These are phyloP conservation scores for Plasmodium sp. DNA, from an alignment of 169 alveolate genomes.

Conservation along the genomic window DNA sequence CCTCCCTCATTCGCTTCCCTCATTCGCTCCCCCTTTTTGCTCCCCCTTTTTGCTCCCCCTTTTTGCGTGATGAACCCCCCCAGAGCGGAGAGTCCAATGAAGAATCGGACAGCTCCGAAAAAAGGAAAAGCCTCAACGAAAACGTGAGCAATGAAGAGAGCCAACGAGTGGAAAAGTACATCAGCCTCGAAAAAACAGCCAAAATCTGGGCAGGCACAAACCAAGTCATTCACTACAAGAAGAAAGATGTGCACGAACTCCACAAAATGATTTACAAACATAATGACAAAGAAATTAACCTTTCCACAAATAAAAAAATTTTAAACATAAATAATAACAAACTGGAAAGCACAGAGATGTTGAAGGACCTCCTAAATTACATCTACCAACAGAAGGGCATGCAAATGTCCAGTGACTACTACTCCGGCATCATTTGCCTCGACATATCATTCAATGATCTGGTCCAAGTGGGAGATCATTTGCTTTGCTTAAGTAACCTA, in stretches of 20 bases:
- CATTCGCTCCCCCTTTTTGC: neutral
- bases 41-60: too few relatives aligned
- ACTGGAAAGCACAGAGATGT: constrained; percentile 4
- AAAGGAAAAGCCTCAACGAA: constrained; percentile 36
- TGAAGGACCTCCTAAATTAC: constrained; percentile 24
- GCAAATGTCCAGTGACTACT: neutral
- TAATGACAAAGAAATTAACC: constrained; percentile 49
- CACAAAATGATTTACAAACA: constrained; percentile 49
- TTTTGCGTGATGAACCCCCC: neutral
- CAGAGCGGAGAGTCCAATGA: constrained; percentile 48
- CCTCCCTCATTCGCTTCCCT: too few relatives aligned
- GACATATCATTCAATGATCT: constrained; percentile 60
- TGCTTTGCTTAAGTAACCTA: constrained; percentile 20
- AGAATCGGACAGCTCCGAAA: constrained; percentile 48
- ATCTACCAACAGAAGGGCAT: constrained; percentile 12
- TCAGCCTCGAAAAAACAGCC: constrained; percentile 19
- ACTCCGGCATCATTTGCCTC: constrained; percentile 42
- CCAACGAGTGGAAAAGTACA: constrained; percentile 37
- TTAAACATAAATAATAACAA: constrained; percentile 65
- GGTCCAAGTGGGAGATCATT: constrained; percentile 1
- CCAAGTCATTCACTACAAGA: constrained; percentile 28
- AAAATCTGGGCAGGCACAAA: constrained; percentile 74
- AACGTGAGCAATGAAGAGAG: constrained; percentile 29
- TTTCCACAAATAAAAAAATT: constrained; percentile 33
- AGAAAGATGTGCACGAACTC: constrained; percentile 26